A percentile compares a stretch with the other conserved stretches of the same genome.
These are phyloP conservation scores for Cladorrhinum sp. DNA, from an alignment of 2,329 filamentous ascomycete genomes.

Conservation along the genomic window DNA sequence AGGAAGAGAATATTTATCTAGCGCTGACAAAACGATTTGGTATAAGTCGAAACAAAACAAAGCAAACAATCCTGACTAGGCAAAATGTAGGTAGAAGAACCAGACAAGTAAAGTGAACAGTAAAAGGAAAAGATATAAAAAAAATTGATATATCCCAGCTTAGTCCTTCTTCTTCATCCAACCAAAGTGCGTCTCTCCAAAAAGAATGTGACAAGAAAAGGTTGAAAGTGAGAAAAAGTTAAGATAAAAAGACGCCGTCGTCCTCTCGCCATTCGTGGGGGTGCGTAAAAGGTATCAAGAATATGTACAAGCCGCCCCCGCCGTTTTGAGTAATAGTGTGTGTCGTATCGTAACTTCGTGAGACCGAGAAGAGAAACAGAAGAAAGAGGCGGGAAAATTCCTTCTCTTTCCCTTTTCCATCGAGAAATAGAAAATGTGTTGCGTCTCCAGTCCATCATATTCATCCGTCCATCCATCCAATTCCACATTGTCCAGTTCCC, in stretches of 20 bases:
- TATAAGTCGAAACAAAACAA: not conserved
- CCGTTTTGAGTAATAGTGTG: not conserved
- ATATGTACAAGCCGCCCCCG: not conserved
- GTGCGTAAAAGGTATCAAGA: not conserved
- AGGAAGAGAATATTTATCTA: not conserved
- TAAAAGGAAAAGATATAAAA: not conserved
- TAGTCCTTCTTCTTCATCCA: too few relatives aligned
- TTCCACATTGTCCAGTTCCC: not conserved
- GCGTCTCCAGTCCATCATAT: not conserved
- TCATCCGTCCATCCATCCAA: not conserved
- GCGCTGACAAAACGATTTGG: not conserved
- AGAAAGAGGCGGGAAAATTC: not conserved
- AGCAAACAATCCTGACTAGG: not conserved
- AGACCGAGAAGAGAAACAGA: slow-evolving; percentile 1
- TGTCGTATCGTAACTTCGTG: slow-evolving; percentile 1
- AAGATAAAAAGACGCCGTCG: not conserved
- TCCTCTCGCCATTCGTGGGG: not conserved
- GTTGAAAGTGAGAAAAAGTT: not conserved
- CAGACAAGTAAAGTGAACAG: not conserved
- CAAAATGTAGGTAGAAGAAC: not conserved
- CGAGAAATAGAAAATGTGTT: not conserved
- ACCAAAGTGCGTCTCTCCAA: too few relatives aligned
- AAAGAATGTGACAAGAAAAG: too few relatives aligned
- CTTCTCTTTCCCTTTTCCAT: not conserved
- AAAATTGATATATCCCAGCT: not conserved